These are phyloP conservation scores for Aquilaria yunnanensis DNA, from an alignment of 345 rosid species.

Conservation along the genomic window DNA sequence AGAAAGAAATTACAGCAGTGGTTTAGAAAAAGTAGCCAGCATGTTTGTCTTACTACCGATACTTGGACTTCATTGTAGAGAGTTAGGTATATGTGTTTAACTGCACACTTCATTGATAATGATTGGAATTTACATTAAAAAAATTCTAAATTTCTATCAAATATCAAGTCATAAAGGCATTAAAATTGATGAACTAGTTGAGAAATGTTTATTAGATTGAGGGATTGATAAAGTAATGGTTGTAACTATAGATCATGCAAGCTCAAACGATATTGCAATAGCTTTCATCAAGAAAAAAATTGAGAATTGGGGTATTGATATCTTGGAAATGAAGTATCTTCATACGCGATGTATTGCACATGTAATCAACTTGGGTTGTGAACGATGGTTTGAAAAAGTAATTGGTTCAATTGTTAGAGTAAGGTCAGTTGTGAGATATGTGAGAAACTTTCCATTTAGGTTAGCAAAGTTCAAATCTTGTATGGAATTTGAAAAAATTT, in stretches of 20 bases:
- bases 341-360: background rate
- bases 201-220: background rate
- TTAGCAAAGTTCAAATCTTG: background rate
- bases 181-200: background rate
- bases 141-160: conserved; percentile 3
- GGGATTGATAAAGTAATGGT: background rate
- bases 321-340: background rate
- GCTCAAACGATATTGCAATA: background rate
- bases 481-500: background rate
- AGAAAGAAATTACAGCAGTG: no score
- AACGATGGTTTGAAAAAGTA: conserved; percentile 1
- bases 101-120: background rate
- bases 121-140: conserved; percentile 4
- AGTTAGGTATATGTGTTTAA: conserved; percentile 5
- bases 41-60: background rate
- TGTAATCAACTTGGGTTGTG: conserved; percentile 1
- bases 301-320: background rate
- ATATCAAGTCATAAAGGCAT: conserved; percentile 3
- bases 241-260: background rate
- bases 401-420: conserved; percentile 1
- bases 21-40: no score
- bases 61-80: conserved; percentile 4
- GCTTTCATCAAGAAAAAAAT: background rate
- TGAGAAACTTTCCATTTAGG: background rate
- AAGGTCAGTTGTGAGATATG: background rate